Percentiles rank a stretch among this genome's conserved stretches.
Evolutionary conservation across 345 rosid species (phyloP).

Genomic region (Aurinia saxatilis): DNA sequence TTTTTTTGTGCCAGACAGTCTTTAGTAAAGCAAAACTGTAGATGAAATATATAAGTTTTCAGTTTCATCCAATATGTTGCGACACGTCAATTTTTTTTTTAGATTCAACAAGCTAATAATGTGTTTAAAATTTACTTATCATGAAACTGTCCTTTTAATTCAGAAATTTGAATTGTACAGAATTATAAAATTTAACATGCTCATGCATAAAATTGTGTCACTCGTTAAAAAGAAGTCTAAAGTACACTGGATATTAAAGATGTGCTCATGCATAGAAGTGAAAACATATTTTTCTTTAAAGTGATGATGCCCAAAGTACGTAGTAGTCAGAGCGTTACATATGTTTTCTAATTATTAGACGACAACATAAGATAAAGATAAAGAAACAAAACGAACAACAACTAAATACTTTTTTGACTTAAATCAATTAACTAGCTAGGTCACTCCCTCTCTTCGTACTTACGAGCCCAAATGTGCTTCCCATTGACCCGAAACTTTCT

Average conservation of each 20-base stretch:
- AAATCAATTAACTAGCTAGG: not conserved
- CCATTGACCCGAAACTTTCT: constrained; percentile 19
- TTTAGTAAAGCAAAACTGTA: not conserved
- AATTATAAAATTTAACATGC: not conserved
- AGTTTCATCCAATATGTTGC: not conserved
- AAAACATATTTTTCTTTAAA: not conserved
- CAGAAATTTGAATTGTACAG: not conserved
- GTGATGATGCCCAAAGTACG: not conserved
- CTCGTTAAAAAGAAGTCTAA: too few species aligned
- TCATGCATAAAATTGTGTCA: too few species aligned
- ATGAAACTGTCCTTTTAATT: not conserved
- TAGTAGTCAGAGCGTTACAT: not conserved
- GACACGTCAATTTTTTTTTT: too few species aligned
- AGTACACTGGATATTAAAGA: not conserved
- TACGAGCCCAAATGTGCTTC: constrained; percentile 38
- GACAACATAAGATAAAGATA: not conserved
- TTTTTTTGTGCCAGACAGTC: not conserved
- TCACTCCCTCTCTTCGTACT: not conserved
- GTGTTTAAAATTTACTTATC: not conserved
- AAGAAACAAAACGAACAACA: not conserved
- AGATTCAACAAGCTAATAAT: too few species aligned
- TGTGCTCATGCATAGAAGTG: not conserved
- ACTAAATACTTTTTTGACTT: not conserved
- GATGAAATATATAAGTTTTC: not conserved
- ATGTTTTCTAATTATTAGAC: not conserved